These are phyloP conservation scores for Berberis vulgaris DNA, from an alignment of 164 flowering plant genomes.

Conservation along the genomic window DNA sequence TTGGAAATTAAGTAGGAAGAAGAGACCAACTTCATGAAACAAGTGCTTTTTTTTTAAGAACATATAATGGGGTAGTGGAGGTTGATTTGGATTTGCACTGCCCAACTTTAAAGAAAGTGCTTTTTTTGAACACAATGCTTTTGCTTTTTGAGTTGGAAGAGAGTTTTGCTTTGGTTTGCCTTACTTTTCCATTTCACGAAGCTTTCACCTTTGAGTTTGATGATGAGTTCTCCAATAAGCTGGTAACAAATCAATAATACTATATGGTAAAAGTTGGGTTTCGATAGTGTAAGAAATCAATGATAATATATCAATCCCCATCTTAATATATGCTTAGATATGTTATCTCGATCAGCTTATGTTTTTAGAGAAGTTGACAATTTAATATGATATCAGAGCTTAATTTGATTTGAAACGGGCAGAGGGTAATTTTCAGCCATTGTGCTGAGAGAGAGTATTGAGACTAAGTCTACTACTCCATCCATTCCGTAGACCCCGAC, in stretches of 20 bases:
- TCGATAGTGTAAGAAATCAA: neutral
- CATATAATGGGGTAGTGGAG: constrained; percentile 4
- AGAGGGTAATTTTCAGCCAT: too few relatives aligned
- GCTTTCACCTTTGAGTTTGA: neutral
- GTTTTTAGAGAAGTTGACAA: too few relatives aligned
- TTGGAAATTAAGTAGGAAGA: constrained; percentile 5
- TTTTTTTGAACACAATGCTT: neutral
- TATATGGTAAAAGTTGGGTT: neutral
- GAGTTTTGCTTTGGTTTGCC: neutral
- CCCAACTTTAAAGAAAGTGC: neutral
- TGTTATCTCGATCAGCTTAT: too few relatives aligned
- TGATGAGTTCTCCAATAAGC: neutral
- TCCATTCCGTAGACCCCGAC: too few relatives aligned
- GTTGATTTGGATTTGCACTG: constrained; percentile 15
- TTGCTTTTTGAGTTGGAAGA: neutral
- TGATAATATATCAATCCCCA: too few relatives aligned
- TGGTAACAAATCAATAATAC: too few relatives aligned
- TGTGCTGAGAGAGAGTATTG: too few relatives aligned
- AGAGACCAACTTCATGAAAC: neutral
- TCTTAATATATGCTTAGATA: too few relatives aligned
- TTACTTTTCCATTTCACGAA: neutral
- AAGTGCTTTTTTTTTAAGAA: too few relatives aligned
- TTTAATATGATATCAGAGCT: too few relatives aligned
- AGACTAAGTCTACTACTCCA: too few relatives aligned
- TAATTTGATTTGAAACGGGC: too few relatives aligned